phyloP scores from a whole-genome alignment of 306 rosid genomes.

The Glycine latifolia region DNA sequence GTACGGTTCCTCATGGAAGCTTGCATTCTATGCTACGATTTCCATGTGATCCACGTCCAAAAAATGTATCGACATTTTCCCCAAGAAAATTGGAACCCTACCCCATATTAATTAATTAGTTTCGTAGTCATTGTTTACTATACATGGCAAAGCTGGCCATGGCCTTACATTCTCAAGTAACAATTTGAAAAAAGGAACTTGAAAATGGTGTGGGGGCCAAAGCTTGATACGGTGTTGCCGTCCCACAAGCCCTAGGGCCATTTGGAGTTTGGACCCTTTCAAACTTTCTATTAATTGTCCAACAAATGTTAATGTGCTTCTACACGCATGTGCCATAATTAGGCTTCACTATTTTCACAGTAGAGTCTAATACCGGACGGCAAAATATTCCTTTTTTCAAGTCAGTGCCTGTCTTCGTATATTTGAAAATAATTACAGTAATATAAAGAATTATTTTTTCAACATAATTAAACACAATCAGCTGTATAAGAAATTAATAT shows the following conservation, averaged over 20 bases:
- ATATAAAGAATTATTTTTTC: background rate
- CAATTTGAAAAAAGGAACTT: background rate
- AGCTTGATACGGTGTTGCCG: conserved; percentile 25
- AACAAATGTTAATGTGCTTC: background rate
- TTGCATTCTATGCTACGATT: background rate
- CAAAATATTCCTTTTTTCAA: conserved; percentile 1
- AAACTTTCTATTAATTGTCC: background rate
- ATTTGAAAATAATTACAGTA: background rate
- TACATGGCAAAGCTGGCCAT: background rate
- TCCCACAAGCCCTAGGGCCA: conserved; percentile 6
- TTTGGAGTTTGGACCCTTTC: background rate
- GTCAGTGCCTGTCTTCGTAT: background rate
- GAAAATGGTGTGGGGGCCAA: conserved; percentile 5
- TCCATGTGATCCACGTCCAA: conserved; percentile 27
- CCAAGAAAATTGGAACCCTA: conserved; percentile 12
- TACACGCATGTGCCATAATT: background rate
- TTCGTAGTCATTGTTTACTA: background rate
- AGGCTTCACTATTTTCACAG: background rate
- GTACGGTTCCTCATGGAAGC: background rate
- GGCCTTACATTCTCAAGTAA: background rate
- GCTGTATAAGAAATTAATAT: background rate
- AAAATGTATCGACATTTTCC: background rate
- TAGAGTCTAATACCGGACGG: conserved; percentile 35
- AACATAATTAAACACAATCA: background rate
- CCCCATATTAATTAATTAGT: background rate